Percentiles rank a stretch among this genome's conserved stretches.
phyloP scores from a whole-genome alignment of 2,329 filamentous ascomycete genomes.

The Sporothrix variecibatus region DNA sequence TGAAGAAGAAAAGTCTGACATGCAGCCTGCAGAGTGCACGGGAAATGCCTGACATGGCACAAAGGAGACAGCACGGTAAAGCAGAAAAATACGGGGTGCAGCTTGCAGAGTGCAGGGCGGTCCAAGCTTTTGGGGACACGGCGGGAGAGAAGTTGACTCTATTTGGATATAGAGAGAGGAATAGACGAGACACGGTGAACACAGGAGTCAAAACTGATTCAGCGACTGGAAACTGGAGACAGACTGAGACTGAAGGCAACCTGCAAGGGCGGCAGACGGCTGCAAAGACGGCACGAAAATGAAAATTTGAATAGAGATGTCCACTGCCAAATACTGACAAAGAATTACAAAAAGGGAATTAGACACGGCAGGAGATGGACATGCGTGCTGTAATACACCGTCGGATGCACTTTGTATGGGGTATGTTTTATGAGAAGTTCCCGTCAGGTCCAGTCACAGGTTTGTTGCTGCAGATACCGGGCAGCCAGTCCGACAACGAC shows the following conservation, averaged over 20 bases:
- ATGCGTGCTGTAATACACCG: constrained; percentile 1
- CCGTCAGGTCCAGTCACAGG: background rate
- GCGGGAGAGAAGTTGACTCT: background rate
- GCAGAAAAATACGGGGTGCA: constrained; percentile 22
- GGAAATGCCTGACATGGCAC: constrained; percentile 9
- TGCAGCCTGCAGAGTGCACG: background rate
- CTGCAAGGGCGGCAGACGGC: constrained; percentile 15
- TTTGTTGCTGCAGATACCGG: background rate
- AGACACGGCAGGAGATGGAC: constrained; percentile 14
- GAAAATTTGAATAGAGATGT: background rate
- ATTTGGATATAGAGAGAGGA: background rate
- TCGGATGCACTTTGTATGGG: background rate
- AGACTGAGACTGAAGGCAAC: background rate
- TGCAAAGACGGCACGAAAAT: constrained; percentile 12
- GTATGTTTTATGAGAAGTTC: background rate
- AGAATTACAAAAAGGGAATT: background rate
- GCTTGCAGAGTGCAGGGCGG: constrained; percentile 19
- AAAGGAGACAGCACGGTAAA: background rate
- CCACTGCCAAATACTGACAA: background rate
- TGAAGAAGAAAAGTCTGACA: background rate
- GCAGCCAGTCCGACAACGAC: background rate
- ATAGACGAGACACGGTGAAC: background rate
- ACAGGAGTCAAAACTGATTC: background rate
- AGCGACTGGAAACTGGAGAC: background rate
- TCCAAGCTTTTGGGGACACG: constrained; percentile 8